These are phyloP conservation scores for Exophiala sideris DNA, from an alignment of 2,329 filamentous ascomycete species.

Conservation along the genomic window DNA sequence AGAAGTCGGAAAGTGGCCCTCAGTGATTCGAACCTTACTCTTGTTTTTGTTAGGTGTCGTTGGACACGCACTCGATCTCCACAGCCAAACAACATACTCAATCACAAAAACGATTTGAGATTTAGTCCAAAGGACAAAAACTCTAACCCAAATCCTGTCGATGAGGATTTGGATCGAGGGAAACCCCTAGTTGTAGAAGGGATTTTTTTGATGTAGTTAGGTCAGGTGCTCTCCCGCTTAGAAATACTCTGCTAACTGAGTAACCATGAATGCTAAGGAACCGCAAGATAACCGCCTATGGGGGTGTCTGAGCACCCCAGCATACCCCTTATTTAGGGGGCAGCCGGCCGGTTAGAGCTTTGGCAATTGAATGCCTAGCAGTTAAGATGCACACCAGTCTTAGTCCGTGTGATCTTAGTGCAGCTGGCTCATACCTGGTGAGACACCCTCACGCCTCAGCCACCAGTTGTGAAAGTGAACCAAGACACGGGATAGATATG, in stretches of 20 bases:
- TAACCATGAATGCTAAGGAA: not conserved
- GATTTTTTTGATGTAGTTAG: not conserved
- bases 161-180: not conserved
- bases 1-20: too few species aligned
- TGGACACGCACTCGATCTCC: too few species aligned
- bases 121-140: too few species aligned
- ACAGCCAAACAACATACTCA: too few species aligned
- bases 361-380: too few species aligned
- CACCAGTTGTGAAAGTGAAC: not conserved
- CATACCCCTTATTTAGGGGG: too few species aligned
- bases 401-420: not conserved
- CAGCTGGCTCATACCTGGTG: slow-evolving; percentile 10
- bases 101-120: too few species aligned
- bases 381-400: too few species aligned
- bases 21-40: too few species aligned
- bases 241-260: not conserved
- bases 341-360: too few species aligned
- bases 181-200: not conserved
- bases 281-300: not conserved
- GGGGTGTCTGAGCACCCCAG: not conserved
- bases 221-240: not conserved
- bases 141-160: not conserved
- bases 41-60: too few species aligned
- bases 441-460: slow-evolving; percentile 4
- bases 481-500: slow-evolving; percentile 6